These are phyloP conservation scores for Penicillium silybi DNA, from an alignment of 495 filamentous ascomycete genomes.

Conservation along the genomic window DNA sequence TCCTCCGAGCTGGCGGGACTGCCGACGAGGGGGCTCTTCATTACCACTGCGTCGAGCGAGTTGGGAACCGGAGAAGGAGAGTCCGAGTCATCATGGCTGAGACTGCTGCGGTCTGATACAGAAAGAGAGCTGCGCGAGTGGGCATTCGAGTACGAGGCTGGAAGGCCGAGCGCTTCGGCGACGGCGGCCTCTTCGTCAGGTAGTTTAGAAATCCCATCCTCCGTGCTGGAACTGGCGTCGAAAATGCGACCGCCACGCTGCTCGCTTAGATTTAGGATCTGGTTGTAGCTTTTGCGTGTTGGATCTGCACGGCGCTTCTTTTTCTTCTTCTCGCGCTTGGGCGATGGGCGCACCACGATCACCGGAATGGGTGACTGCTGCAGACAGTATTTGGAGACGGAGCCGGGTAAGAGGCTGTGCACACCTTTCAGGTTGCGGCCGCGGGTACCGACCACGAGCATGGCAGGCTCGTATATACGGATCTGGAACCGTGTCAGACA, in stretches of 20 bases:
- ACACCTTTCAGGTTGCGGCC: slow-evolving; percentile 84
- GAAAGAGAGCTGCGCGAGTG: slow-evolving; percentile 48
- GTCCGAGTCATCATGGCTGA: slow-evolving; percentile 32
- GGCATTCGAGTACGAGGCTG: slow-evolving; percentile 32
- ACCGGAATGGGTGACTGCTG: slow-evolving; percentile 97
- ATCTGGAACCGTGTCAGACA: slow-evolving; percentile 55
- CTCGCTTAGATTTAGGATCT: slow-evolving; percentile 65
- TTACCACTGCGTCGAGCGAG: slow-evolving; percentile 28
- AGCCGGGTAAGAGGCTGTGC: slow-evolving; percentile 85
- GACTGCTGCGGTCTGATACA: slow-evolving; percentile 42
- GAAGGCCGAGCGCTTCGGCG: slow-evolving; percentile 65
- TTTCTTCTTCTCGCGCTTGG: slow-evolving; percentile 90
- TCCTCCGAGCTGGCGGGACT: slow-evolving; percentile 43
- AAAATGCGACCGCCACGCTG: slow-evolving; percentile 50
- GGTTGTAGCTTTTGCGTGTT: slow-evolving; percentile 69
- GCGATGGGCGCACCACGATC: slow-evolving; percentile 86
- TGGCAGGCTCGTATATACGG: slow-evolving; percentile 86
- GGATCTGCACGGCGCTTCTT: slow-evolving; percentile 81
- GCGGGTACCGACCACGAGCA: slow-evolving; percentile 91
- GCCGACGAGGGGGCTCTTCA: slow-evolving; percentile 24
- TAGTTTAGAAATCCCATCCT: slow-evolving; percentile 34
- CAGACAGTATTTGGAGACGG: slow-evolving; percentile 93
- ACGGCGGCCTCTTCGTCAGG: slow-evolving; percentile 68
- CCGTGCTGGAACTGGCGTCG: slow-evolving; percentile 47
- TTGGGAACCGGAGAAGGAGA: slow-evolving; percentile 23